phyloP scores from a whole-genome alignment of 768 basidiomycete species.

The Boletus eberwhitei region DNA sequence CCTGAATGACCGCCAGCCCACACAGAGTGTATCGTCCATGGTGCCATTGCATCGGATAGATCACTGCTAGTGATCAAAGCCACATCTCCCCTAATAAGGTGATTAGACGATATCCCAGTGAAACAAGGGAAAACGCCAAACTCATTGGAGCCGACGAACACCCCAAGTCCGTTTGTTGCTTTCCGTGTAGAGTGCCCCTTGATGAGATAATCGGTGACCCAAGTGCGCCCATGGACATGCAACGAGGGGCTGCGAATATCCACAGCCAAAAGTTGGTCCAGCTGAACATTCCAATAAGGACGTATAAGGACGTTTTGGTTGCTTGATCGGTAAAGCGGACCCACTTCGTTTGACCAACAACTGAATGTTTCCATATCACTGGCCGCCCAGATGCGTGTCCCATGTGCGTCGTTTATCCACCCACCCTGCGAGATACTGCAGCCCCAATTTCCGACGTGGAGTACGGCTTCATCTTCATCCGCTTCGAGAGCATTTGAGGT shows the following conservation, averaged over 20 bases:
- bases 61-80: conserved; percentile 49
- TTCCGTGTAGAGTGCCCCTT: conserved; percentile 38
- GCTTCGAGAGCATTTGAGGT: conserved; percentile 66
- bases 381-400: conserved; percentile 66
- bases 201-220: conserved; percentile 80
- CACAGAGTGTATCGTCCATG: conserved; percentile 49
- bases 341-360: conserved; percentile 73
- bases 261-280: conserved; percentile 52
- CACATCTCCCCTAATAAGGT: conserved; percentile 48
- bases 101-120: background rate
- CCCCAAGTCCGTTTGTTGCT: conserved; percentile 34
- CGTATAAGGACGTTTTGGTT: background rate
- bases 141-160: conserved; percentile 78
- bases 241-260: conserved; percentile 67
- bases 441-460: conserved; percentile 84
- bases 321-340: conserved; percentile 2
- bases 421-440: conserved; percentile 77
- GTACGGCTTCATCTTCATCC: conserved; percentile 85
- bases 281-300: conserved; percentile 36
- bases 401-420: conserved; percentile 45
- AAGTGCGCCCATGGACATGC: conserved; percentile 53
- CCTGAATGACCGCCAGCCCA: conserved; percentile 58
- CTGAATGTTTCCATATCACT: conserved; percentile 97
- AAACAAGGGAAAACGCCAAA: conserved; percentile 27
- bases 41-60: conserved; percentile 34